phyloP scores from a whole-genome alignment of 805 yeast species.

The Nakazawaea pomicola region DNA sequence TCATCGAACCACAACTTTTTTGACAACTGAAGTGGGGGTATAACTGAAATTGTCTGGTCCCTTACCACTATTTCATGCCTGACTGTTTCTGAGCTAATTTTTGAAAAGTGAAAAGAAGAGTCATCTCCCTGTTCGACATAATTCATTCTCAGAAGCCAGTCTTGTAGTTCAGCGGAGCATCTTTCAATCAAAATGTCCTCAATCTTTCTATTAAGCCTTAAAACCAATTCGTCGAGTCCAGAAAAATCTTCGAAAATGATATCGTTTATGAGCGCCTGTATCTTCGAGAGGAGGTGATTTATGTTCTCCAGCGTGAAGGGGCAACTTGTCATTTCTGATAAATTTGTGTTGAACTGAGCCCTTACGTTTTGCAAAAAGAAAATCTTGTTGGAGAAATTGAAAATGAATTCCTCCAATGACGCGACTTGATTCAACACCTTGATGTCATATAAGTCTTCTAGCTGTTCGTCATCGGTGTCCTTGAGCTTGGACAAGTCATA shows the following conservation, averaged over 20 bases:
- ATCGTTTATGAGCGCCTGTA: constrained; percentile 32
- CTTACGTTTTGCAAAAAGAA: constrained; percentile 26
- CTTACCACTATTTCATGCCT: constrained; percentile 33
- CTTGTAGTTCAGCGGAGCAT: constrained; percentile 17
- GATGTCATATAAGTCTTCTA: constrained; percentile 25
- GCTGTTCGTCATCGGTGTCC: constrained; percentile 19
- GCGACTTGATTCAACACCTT: constrained; percentile 25
- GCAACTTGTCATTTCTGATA: constrained; percentile 24
- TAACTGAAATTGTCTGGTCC: constrained; percentile 30
- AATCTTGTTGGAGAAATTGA: constrained; percentile 25
- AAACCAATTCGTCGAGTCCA: constrained; percentile 28
- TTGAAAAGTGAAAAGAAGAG: too few species aligned
- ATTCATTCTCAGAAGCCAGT: not conserved
- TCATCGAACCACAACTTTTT: constrained; percentile 25
- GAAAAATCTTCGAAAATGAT: constrained; percentile 32
- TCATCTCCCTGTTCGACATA: too few species aligned
- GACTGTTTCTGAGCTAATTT: too few species aligned
- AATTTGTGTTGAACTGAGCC: constrained; percentile 15
- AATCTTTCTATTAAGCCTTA: constrained; percentile 28
- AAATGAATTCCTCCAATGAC: constrained; percentile 27
- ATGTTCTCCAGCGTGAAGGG: constrained; percentile 20
- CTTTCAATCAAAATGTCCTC: constrained; percentile 23
- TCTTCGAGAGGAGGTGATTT: constrained; percentile 14
- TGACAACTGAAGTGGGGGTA: constrained; percentile 36
- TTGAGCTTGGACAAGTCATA: constrained; percentile 33